These are phyloP conservation scores for Dicorynia guianensis DNA, from an alignment of 306 rosid species.

Conservation along the genomic window DNA sequence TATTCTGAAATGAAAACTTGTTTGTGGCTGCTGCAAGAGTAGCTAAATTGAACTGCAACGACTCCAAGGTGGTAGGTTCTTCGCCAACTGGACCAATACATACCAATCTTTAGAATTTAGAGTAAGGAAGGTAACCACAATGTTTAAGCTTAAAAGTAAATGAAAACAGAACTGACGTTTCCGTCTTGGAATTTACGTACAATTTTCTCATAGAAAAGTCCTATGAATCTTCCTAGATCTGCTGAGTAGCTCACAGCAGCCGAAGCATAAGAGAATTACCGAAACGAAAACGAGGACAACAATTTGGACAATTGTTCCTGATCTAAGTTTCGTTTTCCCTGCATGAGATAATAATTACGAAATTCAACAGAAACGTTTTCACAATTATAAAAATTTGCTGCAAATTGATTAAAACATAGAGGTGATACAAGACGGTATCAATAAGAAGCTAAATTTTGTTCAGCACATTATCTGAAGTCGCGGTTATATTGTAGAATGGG, in stretches of 20 bases:
- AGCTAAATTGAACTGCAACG: constrained; percentile 45
- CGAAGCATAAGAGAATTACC: constrained; percentile 1
- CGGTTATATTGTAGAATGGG: constrained; percentile 42
- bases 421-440: too few species aligned
- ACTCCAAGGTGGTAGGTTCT: constrained; percentile 43
- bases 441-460: too few species aligned
- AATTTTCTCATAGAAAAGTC: constrained; percentile 20
- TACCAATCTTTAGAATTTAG: neutral
- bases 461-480: neutral
- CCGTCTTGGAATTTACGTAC: constrained; percentile 5
- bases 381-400: too few species aligned
- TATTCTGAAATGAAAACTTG: constrained; percentile 51
- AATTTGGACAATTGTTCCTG: constrained; percentile 10
- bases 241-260: constrained; percentile 7
- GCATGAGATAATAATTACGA: neutral
- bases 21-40: constrained; percentile 57
- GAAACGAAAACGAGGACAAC: constrained; percentile 18
- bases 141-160: neutral
- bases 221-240: constrained; percentile 27
- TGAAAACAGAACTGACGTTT: neutral
- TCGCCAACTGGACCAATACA: constrained; percentile 31
- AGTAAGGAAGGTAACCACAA: neutral
- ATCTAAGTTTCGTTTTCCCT: neutral
- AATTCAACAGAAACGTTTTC: too few species aligned
- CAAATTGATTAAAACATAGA: too few species aligned